Conservation (phyloP, 164 flowering plant genomes). For the Vitis rupestris region DNA sequence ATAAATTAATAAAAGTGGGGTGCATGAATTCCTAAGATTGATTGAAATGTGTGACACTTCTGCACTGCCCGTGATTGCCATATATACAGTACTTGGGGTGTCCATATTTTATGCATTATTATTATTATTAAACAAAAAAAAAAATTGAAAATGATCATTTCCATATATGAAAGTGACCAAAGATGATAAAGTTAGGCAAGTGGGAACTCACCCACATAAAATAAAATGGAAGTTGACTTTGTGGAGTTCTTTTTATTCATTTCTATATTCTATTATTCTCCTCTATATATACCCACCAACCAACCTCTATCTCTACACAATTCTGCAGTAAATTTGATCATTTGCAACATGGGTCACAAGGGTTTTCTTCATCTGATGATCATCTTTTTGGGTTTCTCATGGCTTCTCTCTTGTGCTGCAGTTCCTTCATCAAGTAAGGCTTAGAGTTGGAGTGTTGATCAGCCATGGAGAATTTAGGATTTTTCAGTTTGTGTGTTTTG, state of each 20-base stretch:
- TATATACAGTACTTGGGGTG: too few species aligned
- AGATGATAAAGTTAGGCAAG: slow-evolving; percentile 24
- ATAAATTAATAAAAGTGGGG: too few species aligned
- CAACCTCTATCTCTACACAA: not conserved
- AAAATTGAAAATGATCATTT: too few species aligned
- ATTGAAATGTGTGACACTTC: too few species aligned
- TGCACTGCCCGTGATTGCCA: too few species aligned
- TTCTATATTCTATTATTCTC: not conserved
- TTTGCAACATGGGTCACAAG: slow-evolving; percentile 25
- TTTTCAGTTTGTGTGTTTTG: not conserved
- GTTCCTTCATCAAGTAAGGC: slow-evolving; percentile 36
- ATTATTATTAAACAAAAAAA: too few species aligned
- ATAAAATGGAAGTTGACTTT: slow-evolving; percentile 20
- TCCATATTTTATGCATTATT: too few species aligned
- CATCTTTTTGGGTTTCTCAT: slow-evolving; percentile 32
- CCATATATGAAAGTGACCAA: slow-evolving; percentile 4
- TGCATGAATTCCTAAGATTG: too few species aligned
- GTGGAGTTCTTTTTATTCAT: not conserved
- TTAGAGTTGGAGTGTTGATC: not conserved
- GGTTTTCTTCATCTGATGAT: slow-evolving; percentile 21
- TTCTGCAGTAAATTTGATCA: not conserved
- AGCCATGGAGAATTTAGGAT: too few species aligned
- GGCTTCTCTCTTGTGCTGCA: slow-evolving; percentile 26
- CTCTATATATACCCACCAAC: slow-evolving; percentile 16
- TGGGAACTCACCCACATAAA: slow-evolving; percentile 24